These are phyloP conservation scores for Ophiocordyceps unilateralis DNA, from an alignment of 2,329 filamentous ascomycete species.

Conservation along the genomic window DNA sequence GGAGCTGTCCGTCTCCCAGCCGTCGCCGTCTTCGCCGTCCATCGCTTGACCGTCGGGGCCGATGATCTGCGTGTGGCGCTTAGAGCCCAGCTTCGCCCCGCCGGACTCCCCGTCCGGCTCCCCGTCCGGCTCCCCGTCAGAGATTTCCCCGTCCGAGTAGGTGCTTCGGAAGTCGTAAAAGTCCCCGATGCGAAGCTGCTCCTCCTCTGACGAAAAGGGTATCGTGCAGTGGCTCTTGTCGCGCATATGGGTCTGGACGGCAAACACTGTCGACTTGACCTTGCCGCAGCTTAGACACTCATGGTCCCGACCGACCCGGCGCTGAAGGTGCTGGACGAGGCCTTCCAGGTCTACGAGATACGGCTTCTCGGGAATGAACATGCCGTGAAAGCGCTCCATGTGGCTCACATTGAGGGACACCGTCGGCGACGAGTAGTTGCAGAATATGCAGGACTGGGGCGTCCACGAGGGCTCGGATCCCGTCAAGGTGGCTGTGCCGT, in stretches of 20 bases:
- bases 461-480: conserved; percentile 20
- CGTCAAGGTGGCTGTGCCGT: conserved; percentile 25
- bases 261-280: conserved; percentile 57
- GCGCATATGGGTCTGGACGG: conserved; percentile 90
- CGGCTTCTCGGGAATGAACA: conserved; percentile 83
- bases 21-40: conserved; percentile 47
- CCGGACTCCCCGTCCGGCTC: conserved; percentile 28
- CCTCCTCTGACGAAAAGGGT: conserved; percentile 71
- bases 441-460: conserved; percentile 63
- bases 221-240: conserved; percentile 97
- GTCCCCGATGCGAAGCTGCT: conserved; percentile 87
- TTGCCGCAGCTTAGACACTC: conserved; percentile 85
- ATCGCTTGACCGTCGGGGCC: conserved; percentile 30
- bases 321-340: conserved; percentile 58
- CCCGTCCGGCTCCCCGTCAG: conserved; percentile 36
- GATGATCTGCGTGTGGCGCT: conserved; percentile 31
- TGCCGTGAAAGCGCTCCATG: conserved; percentile 85
- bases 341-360: conserved; percentile 74
- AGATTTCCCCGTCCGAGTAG: conserved; percentile 67
- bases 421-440: conserved; percentile 67
- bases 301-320: conserved; percentile 62
- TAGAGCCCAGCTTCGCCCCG: conserved; percentile 54
- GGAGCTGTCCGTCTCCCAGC: conserved; percentile 91
- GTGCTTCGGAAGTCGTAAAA: conserved; percentile 96
- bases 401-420: conserved; percentile 64